phyloP scores from a whole-genome alignment of 1,284 basidiomycete species.

The Ustilago lituana region DNA sequence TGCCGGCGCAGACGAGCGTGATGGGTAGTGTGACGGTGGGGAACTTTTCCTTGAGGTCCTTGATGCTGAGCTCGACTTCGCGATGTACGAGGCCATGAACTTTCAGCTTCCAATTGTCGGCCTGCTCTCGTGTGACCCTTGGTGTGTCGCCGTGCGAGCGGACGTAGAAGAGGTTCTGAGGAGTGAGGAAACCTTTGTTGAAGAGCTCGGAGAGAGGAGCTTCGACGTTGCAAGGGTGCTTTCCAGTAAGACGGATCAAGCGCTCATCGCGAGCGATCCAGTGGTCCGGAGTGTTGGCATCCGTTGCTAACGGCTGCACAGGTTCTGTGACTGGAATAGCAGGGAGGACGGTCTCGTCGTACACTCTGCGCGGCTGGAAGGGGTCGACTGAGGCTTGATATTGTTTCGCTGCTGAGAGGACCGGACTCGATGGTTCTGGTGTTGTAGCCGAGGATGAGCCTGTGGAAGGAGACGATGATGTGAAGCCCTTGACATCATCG shows the following conservation, averaged over 20 bases:
- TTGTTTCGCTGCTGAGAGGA: constrained; percentile 3
- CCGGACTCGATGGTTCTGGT: constrained; percentile 39
- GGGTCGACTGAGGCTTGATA: constrained; percentile 4
- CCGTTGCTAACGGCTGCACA: constrained; percentile 45
- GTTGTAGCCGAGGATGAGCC: constrained; percentile 31
- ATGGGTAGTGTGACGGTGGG: constrained; percentile 74
- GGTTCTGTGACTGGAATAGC: constrained; percentile 38
- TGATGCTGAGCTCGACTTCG: constrained; percentile 54
- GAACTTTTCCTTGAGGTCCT: constrained; percentile 70
- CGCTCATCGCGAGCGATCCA: constrained; percentile 60
- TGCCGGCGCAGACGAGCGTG: constrained; percentile 77
- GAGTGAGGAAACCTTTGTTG: constrained; percentile 74
- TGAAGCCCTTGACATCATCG: constrained; percentile 9
- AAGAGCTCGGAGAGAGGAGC: constrained; percentile 72
- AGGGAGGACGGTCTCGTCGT: constrained; percentile 41
- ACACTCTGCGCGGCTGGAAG: constrained; percentile 21
- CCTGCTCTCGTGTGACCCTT: constrained; percentile 68
- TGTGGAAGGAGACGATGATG: constrained; percentile 19
- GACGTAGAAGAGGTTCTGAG: constrained; percentile 75
- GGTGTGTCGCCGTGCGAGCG: constrained; percentile 77
- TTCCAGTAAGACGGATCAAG: constrained; percentile 53
- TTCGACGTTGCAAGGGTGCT: constrained; percentile 76
- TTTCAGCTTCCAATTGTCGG: constrained; percentile 71
- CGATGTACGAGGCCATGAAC: constrained; percentile 70
- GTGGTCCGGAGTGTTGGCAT: constrained; percentile 57